Conservation (phyloP, 106 monocot genomes). For the Amphibolis antarctica region DNA sequence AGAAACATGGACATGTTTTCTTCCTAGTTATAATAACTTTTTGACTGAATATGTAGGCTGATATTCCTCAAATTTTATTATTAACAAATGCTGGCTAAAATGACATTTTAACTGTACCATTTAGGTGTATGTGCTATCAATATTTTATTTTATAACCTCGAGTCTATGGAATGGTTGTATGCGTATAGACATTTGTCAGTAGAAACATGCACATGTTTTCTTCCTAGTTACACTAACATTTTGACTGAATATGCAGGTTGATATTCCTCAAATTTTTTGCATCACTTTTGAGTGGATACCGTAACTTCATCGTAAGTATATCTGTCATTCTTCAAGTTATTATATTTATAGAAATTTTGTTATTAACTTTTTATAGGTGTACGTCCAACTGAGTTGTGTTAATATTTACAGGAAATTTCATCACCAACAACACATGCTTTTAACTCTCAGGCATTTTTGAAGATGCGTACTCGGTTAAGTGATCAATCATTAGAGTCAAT, state of each 20-base stretch:
- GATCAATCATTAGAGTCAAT: conserved; percentile 73
- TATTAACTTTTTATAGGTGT: background rate
- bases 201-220: background rate
- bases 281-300: conserved; percentile 86
- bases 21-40: background rate
- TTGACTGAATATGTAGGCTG: conserved; percentile 45
- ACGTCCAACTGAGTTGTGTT: background rate
- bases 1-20: background rate
- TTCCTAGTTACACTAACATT: background rate
- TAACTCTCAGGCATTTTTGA: conserved; percentile 93
- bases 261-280: conserved; percentile 91
- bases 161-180: background rate
- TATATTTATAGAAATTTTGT: background rate
- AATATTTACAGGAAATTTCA: conserved; percentile 50
- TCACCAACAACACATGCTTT: conserved; percentile 41
- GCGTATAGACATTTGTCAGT: background rate
- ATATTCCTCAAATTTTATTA: too few relatives aligned
- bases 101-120: too few relatives aligned
- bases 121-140: too few relatives aligned
- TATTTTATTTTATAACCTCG: too few relatives aligned
- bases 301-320: conserved; percentile 86
- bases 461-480: conserved; percentile 84
- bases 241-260: conserved; percentile 46
- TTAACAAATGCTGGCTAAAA: too few relatives aligned
- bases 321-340: background rate